These are phyloP conservation scores for Theobroma cacao DNA, from an alignment of 345 rosid species.

Conservation along the genomic window DNA sequence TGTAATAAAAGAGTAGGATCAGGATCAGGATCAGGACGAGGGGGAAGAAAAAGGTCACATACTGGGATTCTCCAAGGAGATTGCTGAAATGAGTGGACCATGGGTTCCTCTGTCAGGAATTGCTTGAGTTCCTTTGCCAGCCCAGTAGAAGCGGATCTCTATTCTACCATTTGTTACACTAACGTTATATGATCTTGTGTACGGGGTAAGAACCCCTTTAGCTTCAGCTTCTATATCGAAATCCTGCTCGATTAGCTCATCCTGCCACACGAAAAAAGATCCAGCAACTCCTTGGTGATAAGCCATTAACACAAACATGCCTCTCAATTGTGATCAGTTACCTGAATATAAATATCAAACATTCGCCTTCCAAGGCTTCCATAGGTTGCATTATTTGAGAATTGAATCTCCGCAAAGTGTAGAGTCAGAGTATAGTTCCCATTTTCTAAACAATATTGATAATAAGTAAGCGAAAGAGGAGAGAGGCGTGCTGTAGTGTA, in stretches of 20 bases:
- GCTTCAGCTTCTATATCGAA: slow-evolving; percentile 32
- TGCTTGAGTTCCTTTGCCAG: slow-evolving; percentile 43
- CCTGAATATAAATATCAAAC: slow-evolving; percentile 46
- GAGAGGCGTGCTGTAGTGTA: slow-evolving; percentile 33
- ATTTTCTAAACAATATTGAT: slow-evolving; percentile 35
- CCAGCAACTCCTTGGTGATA: not conserved
- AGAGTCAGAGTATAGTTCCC: slow-evolving; percentile 36
- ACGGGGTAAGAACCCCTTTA: slow-evolving; percentile 18
- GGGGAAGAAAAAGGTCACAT: not conserved
- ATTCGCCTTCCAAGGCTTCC: slow-evolving; percentile 37
- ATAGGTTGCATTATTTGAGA: slow-evolving; percentile 26
- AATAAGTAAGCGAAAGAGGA: slow-evolving; percentile 45
- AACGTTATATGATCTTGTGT: not conserved
- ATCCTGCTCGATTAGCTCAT: slow-evolving; percentile 23
- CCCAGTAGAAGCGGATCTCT: slow-evolving; percentile 37
- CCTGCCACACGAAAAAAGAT: slow-evolving; percentile 22
- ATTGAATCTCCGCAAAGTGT: slow-evolving; percentile 41
- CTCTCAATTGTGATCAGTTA: slow-evolving; percentile 1
- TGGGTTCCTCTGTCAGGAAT: slow-evolving; percentile 26
- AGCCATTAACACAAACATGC: not conserved
- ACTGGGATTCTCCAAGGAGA: slow-evolving; percentile 24
- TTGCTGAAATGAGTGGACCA: slow-evolving; percentile 36
- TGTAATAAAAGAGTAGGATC: not conserved
- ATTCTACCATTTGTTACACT: slow-evolving; percentile 12
- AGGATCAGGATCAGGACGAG: not conserved